phyloP scores from a whole-genome alignment of 1,139 yeast species.

The Pichia sp. region DNA sequence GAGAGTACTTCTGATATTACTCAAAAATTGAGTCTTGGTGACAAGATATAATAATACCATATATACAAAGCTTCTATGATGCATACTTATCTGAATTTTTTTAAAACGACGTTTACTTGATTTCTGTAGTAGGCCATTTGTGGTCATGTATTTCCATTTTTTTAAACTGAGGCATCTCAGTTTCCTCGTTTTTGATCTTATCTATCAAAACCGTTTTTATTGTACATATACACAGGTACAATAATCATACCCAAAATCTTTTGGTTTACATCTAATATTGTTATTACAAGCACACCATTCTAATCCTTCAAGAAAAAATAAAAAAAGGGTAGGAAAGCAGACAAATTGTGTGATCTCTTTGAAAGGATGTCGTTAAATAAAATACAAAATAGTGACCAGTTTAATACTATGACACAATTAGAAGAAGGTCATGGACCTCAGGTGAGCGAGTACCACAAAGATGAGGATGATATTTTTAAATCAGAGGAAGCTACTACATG shows the following conservation, averaged over 20 bases:
- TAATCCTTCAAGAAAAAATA: no score
- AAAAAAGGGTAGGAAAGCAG: neutral
- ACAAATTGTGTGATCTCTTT: neutral
- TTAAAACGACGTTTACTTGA: neutral
- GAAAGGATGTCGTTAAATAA: neutral
- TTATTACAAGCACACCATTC: no score
- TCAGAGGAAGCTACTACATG: neutral
- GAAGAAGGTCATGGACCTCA: neutral
- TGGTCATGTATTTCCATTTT: no score
- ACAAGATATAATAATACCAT: conserved; percentile 17
- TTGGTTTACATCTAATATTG: neutral
- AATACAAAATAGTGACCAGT: neutral
- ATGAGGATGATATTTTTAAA: neutral
- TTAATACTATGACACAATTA: neutral
- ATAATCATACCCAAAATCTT: neutral
- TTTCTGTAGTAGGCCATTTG: no score
- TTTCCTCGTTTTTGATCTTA: neutral
- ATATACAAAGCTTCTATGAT: neutral
- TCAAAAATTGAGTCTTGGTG: conserved; percentile 24
- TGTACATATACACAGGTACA: neutral
- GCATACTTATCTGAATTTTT: neutral
- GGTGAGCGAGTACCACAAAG: neutral
- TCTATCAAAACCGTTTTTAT: neutral
- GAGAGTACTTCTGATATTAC: conserved; percentile 41
- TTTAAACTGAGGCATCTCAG: neutral